These are phyloP conservation scores for Fusarium sp. DNA, from an alignment of 2,329 filamentous ascomycete species.

Conservation along the genomic window DNA sequence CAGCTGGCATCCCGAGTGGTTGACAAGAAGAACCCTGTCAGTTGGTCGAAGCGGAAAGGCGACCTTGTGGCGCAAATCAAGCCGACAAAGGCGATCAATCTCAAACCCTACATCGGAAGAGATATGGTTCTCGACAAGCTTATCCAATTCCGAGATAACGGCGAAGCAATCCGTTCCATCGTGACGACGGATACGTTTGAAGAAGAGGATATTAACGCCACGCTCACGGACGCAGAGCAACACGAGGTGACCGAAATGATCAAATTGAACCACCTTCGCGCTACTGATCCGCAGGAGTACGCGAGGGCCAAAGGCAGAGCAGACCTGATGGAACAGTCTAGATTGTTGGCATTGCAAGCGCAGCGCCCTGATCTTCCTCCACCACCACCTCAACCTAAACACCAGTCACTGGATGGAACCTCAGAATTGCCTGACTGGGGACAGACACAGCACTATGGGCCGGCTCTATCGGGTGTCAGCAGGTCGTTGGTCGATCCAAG, in stretches of 20 bases:
- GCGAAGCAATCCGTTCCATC: slow-evolving; percentile 62
- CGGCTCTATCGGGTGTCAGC: background rate
- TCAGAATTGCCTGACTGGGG: slow-evolving; percentile 17
- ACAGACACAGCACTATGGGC: background rate
- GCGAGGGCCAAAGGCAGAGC: slow-evolving; percentile 27
- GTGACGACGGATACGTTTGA: slow-evolving; percentile 77
- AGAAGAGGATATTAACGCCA: slow-evolving; percentile 66
- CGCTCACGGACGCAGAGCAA: slow-evolving; percentile 68
- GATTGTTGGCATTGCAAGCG: slow-evolving; percentile 7
- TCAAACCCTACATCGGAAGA: slow-evolving; percentile 65
- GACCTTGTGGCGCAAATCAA: slow-evolving; percentile 69
- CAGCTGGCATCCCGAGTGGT: slow-evolving; percentile 82
- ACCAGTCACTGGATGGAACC: slow-evolving; percentile 25
- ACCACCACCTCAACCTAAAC: slow-evolving; percentile 1
- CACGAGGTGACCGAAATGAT: slow-evolving; percentile 59
- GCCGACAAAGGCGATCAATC: slow-evolving; percentile 59
- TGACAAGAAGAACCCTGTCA: slow-evolving; percentile 81
- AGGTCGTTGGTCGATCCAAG: background rate
- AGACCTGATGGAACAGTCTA: slow-evolving; percentile 17
- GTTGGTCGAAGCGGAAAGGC: slow-evolving; percentile 65
- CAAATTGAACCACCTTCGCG: slow-evolving; percentile 47
- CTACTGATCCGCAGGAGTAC: slow-evolving; percentile 48
- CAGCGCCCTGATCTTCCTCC: background rate
- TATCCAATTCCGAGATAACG: slow-evolving; percentile 49
- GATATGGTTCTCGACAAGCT: slow-evolving; percentile 68